These are phyloP conservation scores for Paraconiothyrium sp. DNA, from an alignment of 2,329 filamentous ascomycete species.

Conservation along the genomic window DNA sequence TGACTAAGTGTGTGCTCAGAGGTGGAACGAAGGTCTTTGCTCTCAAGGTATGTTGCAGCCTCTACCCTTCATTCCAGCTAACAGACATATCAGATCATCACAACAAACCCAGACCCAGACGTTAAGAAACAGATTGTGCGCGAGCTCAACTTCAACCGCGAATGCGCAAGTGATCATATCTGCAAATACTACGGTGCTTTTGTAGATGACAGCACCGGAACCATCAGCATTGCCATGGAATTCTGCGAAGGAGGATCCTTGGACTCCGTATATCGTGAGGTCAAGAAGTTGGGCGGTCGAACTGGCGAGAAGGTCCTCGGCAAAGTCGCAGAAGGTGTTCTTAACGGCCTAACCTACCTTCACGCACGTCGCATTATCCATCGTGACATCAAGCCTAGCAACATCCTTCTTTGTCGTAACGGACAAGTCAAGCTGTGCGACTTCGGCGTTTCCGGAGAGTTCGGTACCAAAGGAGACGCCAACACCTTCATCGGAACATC, in stretches of 20 bases:
- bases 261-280: constrained; percentile 96
- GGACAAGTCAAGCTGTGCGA: constrained; percentile 98
- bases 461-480: constrained; percentile 97
- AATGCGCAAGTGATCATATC: constrained; percentile 94
- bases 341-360: constrained; percentile 93
- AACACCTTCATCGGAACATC: constrained; percentile 99
- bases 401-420: constrained; percentile 86
- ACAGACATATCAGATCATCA: constrained; percentile 74
- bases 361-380: constrained; percentile 98
- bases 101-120: constrained; percentile 95
- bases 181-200: constrained; percentile 98
- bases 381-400: constrained; percentile 97
- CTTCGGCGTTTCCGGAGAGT: constrained; percentile 97
- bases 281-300: constrained; percentile 91
- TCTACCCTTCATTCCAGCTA: constrained; percentile 18
- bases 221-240: constrained; percentile 98
- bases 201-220: constrained; percentile 93
- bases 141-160: constrained; percentile 97
- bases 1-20: constrained; percentile 88
- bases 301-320: constrained; percentile 97
- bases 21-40: constrained; percentile 95
- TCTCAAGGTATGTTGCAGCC: constrained; percentile 73
- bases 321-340: constrained; percentile 93
- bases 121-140: constrained; percentile 98
- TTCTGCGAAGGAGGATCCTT: constrained; percentile 97